phyloP scores from a whole-genome alignment of 1,139 yeast species.

The Yarrowia galli region DNA sequence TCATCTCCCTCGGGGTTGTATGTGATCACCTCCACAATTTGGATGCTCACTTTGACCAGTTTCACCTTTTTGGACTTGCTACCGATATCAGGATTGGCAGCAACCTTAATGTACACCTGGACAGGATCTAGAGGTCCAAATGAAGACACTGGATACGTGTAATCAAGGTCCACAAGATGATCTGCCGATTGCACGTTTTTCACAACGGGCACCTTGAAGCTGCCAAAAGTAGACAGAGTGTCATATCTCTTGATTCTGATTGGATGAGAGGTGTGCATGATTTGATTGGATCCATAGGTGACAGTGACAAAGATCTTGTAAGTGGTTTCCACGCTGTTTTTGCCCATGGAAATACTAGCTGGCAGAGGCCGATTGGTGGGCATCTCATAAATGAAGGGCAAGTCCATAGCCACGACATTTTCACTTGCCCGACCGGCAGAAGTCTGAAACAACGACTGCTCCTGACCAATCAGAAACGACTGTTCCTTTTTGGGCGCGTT shows the following conservation, averaged over 20 bases:
- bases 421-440: slow-evolving; percentile 45
- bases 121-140: slow-evolving; percentile 54
- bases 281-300: slow-evolving; percentile 45
- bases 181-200: slow-evolving; percentile 49
- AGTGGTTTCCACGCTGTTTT: slow-evolving; percentile 49
- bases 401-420: slow-evolving; percentile 51
- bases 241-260: slow-evolving; percentile 52
- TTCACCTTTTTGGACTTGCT: slow-evolving; percentile 51
- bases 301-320: slow-evolving; percentile 51
- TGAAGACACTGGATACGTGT: slow-evolving; percentile 50
- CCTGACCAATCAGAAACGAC: slow-evolving; percentile 51
- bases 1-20: slow-evolving; percentile 50
- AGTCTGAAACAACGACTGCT: slow-evolving; percentile 46
- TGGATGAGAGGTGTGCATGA: slow-evolving; percentile 50
- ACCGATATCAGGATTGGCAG: slow-evolving; percentile 52
- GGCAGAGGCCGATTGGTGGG: slow-evolving; percentile 52
- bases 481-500: slow-evolving; percentile 50
- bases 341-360: slow-evolving; percentile 51
- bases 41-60: slow-evolving; percentile 50
- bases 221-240: slow-evolving; percentile 53
- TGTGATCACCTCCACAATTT: slow-evolving; percentile 51
- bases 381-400: slow-evolving; percentile 52
- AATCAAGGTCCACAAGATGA: slow-evolving; percentile 51
- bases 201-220: slow-evolving; percentile 49
- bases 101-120: slow-evolving; percentile 47